These are phyloP conservation scores for Thuja plicata DNA, from an alignment of 83 land plant species.

Conservation along the genomic window DNA sequence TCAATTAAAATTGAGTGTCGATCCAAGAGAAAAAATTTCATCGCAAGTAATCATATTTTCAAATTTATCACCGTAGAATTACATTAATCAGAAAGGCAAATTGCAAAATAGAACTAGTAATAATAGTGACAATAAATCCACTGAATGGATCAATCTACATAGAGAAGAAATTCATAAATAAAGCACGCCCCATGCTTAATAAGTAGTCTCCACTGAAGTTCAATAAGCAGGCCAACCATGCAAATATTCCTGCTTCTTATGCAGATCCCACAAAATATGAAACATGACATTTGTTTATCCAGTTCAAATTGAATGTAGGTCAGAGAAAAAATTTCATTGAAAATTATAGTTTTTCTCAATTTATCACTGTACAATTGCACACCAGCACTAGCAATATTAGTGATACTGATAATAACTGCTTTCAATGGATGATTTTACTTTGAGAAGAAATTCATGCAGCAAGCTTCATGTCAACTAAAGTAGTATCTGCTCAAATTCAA, in stretches of 20 bases:
- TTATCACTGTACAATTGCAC: background rate
- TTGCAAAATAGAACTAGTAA: background rate
- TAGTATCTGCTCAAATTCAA: background rate
- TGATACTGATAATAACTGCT: background rate
- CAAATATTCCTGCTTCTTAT: constrained; percentile 44
- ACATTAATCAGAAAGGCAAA: background rate
- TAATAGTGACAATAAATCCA: background rate
- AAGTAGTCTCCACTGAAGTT: background rate
- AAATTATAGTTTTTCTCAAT: background rate
- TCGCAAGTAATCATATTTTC: background rate
- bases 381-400: background rate
- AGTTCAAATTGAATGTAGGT: background rate
- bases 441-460: background rate
- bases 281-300: background rate
- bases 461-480: background rate
- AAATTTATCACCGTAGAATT: background rate
- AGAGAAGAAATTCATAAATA: background rate
- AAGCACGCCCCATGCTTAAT: background rate
- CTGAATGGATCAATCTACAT: background rate
- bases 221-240: constrained; percentile 14
- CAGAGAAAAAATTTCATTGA: background rate
- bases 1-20: background rate
- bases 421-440: background rate
- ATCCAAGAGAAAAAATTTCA: background rate
- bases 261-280: too few species aligned